A percentile compares a stretch with the other conserved stretches of the same genome.
phyloP scores from a whole-genome alignment of 306 rosid species.

The Prunus kanzakura region DNA sequence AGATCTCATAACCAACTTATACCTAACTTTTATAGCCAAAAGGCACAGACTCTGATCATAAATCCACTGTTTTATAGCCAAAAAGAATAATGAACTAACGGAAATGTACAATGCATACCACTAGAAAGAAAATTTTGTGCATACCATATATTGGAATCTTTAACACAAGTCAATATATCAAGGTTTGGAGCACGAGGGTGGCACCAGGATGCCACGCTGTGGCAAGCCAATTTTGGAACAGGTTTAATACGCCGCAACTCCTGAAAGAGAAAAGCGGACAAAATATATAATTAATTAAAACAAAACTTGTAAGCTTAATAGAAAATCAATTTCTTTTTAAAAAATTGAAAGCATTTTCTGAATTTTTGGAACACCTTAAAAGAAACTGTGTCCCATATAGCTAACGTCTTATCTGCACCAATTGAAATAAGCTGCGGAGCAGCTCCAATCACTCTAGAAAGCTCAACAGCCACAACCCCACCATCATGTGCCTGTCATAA shows the following conservation, averaged over 20 bases:
- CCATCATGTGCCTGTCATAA: conserved; percentile 86
- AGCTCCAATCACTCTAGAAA: conserved; percentile 91
- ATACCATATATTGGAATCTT: conserved; percentile 96
- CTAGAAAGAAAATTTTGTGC: not conserved
- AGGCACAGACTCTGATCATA: not conserved
- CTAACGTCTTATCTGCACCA: conserved; percentile 97
- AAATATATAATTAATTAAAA: conserved; percentile 1
- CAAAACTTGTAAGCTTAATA: conserved; percentile 12
- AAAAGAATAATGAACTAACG: not conserved
- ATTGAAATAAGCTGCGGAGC: conserved; percentile 98
- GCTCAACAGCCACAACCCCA: conserved; percentile 97
- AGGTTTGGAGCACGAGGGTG: conserved; percentile 99
- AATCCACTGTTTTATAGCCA: not conserved
- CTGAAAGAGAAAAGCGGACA: conserved; percentile 42
- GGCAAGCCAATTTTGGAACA: conserved; percentile 94
- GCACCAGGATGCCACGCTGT: conserved; percentile 98
- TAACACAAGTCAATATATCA: conserved; percentile 93
- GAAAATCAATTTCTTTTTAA: conserved; percentile 10
- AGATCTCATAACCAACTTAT: not conserved
- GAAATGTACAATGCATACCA: not conserved
- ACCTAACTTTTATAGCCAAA: not conserved
- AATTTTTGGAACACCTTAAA: conserved; percentile 59
- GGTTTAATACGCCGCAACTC: conserved; percentile 96
- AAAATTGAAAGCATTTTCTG: conserved; percentile 11
- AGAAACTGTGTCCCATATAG: conserved; percentile 95